Conservation (phyloP, 768 basidiomycete genomes). For the Pisolithus orientalis region DNA sequence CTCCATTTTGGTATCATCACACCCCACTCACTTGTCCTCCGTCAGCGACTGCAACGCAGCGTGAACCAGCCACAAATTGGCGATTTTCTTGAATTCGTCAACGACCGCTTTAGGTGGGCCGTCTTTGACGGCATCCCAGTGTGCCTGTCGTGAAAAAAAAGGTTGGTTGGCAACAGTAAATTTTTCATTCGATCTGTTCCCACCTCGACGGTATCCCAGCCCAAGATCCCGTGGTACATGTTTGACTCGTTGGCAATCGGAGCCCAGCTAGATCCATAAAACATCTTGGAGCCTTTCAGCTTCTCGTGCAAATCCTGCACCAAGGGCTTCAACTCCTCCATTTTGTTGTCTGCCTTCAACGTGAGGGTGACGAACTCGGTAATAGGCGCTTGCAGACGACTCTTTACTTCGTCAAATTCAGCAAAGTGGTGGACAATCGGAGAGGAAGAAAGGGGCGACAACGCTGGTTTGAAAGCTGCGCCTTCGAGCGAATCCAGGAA, state of each 20-base stretch:
- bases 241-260: constrained; percentile 12
- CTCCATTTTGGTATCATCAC: neutral
- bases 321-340: constrained; percentile 16
- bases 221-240: constrained; percentile 26
- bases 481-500: constrained; percentile 5
- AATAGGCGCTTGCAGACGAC: constrained; percentile 18
- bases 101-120: constrained; percentile 24
- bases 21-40: neutral
- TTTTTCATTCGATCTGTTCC: neutral
- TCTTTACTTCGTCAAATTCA: constrained; percentile 16
- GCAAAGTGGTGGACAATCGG: constrained; percentile 12
- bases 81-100: constrained; percentile 20
- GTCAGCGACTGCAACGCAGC: constrained; percentile 16
- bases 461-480: constrained; percentile 3
- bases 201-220: constrained; percentile 33
- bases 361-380: constrained; percentile 31
- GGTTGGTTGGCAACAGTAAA: neutral
- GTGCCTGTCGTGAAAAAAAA: constrained; percentile 19
- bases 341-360: constrained; percentile 17
- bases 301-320: constrained; percentile 16
- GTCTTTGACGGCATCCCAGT: constrained; percentile 26
- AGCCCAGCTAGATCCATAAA: constrained; percentile 27
- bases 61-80: constrained; percentile 27
- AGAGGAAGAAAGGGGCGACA: constrained; percentile 9
- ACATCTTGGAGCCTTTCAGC: constrained; percentile 15